Evolutionary conservation across 331 rosid species (phyloP).

Genomic region (Prunus yedoensis): DNA sequence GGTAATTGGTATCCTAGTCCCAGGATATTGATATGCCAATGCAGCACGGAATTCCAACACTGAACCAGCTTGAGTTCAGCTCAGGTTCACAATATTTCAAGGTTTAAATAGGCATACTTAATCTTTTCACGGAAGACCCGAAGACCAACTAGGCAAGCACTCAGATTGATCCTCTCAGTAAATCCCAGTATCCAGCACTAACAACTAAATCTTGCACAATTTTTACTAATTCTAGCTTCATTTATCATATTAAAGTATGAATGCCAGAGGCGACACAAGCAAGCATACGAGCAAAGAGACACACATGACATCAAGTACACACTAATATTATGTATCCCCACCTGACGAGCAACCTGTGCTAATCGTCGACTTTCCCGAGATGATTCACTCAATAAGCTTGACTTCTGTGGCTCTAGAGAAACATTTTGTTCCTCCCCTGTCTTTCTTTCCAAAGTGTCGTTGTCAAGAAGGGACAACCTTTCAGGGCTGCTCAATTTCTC

Average conservation of each 20-base stretch:
- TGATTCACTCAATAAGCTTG: constrained; percentile 54
- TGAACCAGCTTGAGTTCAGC: constrained; percentile 3
- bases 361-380: constrained; percentile 59
- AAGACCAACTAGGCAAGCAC: neutral
- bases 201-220: neutral
- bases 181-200: neutral
- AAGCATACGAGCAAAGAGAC: neutral
- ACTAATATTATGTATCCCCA: constrained; percentile 33
- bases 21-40: neutral
- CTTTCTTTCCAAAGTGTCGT: constrained; percentile 35
- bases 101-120: neutral
- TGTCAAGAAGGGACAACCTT: constrained; percentile 43
- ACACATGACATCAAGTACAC: constrained; percentile 9
- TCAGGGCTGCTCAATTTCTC: constrained; percentile 46
- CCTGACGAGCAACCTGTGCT: constrained; percentile 88
- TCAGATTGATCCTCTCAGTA: neutral
- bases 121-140: neutral
- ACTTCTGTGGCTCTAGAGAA: constrained; percentile 47
- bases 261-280: constrained; percentile 9
- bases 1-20: neutral
- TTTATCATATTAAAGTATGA: neutral
- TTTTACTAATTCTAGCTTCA: neutral
- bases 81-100: neutral
- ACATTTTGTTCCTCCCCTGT: constrained; percentile 45
- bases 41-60: neutral